These are phyloP conservation scores for Geum urbanum DNA, from an alignment of 306 rosid species.

Conservation along the genomic window DNA sequence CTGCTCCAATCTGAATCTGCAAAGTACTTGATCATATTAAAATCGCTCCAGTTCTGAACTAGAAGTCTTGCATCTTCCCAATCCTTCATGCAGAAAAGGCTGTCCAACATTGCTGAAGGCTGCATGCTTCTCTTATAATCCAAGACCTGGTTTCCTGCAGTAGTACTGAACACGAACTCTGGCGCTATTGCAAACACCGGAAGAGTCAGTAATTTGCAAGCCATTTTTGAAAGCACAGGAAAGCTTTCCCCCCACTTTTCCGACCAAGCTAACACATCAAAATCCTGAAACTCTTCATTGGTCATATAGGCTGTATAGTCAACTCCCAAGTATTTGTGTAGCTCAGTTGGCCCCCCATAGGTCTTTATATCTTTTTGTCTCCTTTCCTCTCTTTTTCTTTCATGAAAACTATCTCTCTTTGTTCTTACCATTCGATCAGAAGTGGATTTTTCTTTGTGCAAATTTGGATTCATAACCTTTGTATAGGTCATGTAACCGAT, in stretches of 20 bases:
- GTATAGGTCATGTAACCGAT: neutral
- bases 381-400: neutral
- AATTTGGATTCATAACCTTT: constrained; percentile 10
- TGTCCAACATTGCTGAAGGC: no score
- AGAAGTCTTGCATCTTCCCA: neutral
- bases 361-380: neutral
- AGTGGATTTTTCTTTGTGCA: neutral
- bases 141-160: constrained; percentile 4
- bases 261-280: constrained; percentile 10
- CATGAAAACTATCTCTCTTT: no score
- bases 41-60: neutral
- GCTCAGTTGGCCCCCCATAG: neutral
- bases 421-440: neutral
- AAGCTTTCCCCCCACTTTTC: neutral
- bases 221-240: constrained; percentile 10
- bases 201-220: neutral
- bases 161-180: constrained; percentile 2
- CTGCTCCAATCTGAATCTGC: neutral
- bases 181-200: neutral
- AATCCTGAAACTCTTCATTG: neutral
- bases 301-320: neutral
- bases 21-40: neutral
- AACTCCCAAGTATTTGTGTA: neutral
- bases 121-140: neutral
- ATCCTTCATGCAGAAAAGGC: constrained; percentile 9